Conservation (phyloP, 345 rosid species). For the Aurinia saxatilis region DNA sequence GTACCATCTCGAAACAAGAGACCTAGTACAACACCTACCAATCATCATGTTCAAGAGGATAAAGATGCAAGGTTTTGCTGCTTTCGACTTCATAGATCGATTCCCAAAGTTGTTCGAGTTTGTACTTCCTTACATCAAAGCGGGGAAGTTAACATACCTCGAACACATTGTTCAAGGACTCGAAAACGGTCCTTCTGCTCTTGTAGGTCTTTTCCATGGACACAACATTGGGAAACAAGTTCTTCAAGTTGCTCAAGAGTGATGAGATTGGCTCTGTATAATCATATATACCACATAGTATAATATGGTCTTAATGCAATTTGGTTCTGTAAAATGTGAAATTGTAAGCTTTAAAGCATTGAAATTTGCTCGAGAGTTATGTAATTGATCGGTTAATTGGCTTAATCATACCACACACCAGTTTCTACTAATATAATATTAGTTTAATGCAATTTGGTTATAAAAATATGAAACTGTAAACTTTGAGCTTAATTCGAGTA, state of each 20-base stretch:
- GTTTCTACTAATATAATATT: too few species aligned
- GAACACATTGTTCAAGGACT: conserved; percentile 51
- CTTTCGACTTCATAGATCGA: conserved; percentile 14
- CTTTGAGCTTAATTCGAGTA: too few species aligned
- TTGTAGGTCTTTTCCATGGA: conserved; percentile 35
- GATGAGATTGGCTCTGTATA: too few species aligned
- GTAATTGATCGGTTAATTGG: too few species aligned
- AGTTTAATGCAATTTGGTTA: too few species aligned
- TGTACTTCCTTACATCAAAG: conserved; percentile 32
- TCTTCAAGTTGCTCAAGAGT: conserved; percentile 29
- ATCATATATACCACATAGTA: too few species aligned
- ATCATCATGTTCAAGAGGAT: conserved; percentile 18
- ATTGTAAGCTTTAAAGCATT: too few species aligned
- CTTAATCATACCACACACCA: too few species aligned
- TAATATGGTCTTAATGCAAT: too few species aligned
- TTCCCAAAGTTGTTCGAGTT: conserved; percentile 31
- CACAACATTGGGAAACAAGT: conserved; percentile 40
- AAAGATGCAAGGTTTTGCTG: conserved; percentile 33
- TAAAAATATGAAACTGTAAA: too few species aligned
- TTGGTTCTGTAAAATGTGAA: too few species aligned
- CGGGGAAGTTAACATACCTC: conserved; percentile 28
- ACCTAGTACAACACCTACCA: conserved; percentile 22
- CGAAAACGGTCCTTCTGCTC: conserved; percentile 40
- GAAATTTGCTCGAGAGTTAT: too few species aligned
- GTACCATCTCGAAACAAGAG: conserved; percentile 28